Evolutionary conservation across 495 filamentous ascomycete genomes (phyloP).

Genomic region (Xylaria venustula): DNA sequence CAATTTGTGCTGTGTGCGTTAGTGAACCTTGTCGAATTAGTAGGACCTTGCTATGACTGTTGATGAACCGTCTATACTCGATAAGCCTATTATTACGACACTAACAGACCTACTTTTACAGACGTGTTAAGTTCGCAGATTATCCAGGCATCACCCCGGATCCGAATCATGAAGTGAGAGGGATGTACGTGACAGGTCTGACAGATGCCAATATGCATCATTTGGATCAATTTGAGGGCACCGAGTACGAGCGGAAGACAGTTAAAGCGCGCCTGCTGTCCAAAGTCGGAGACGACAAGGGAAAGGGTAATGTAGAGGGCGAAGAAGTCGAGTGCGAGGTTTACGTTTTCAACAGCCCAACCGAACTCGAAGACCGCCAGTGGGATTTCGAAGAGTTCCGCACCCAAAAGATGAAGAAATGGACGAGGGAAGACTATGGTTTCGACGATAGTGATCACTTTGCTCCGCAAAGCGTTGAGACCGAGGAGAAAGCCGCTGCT

Average conservation of each 20-base stretch:
- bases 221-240: slow-evolving; percentile 82
- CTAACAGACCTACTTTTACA: slow-evolving; percentile 11
- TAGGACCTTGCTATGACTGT: no score
- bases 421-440: slow-evolving; percentile 44
- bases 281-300: slow-evolving; percentile 37
- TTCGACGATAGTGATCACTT: slow-evolving; percentile 34
- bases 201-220: slow-evolving; percentile 72
- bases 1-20: no score
- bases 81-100: not conserved
- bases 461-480: slow-evolving; percentile 15
- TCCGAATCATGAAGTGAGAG: slow-evolving; percentile 62
- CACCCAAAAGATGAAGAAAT: slow-evolving; percentile 60
- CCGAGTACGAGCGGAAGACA: slow-evolving; percentile 61
- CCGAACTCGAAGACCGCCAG: slow-evolving; percentile 62
- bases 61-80: not conserved
- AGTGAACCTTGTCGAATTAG: no score
- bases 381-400: slow-evolving; percentile 83
- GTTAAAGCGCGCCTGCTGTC: slow-evolving; percentile 61
- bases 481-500: slow-evolving; percentile 18
- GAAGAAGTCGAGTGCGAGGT: slow-evolving; percentile 65
- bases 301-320: slow-evolving; percentile 49
- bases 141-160: slow-evolving; percentile 80
- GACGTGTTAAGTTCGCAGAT: slow-evolving; percentile 53
- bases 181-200: slow-evolving; percentile 74
- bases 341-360: slow-evolving; percentile 67